Base-by-base conservation (phyloP, 257 asterid species). In the Solanum verrucosum region DNA sequence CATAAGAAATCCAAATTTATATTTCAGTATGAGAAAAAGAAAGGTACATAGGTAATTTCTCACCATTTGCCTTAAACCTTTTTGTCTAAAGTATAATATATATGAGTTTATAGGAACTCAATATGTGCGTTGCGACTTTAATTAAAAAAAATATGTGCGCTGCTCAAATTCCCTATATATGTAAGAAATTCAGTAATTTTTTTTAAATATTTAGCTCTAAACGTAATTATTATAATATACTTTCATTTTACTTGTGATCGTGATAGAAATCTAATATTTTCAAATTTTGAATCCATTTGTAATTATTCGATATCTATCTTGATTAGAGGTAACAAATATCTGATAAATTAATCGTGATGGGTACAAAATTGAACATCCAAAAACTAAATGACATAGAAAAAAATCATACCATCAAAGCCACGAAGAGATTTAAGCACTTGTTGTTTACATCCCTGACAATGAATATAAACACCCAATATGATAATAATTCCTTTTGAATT, bases 391-490 rank as follows among this genome's bases (percentile, higher is more conserved):
- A 25, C 16, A 35, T 3, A 31, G 23, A 29, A 83, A 31, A 20
- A 52, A n/a, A 40, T 5, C 13, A 67, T 72, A 93, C 95, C 96
- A 87, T 92, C 89, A 81, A 89, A 93, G 33, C 91, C 94, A 27
- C 91, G 86, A 21, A 94, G 92, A 38, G 81, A 52, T 79, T 87
- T 89, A 44, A 68, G 59, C 16, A 93, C 92, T 78, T 89, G 87
- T 73, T 90, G 84, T 74, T 67, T 92, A 83, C 95, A 94, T 15
- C 95, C 97, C 74, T 91, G 90, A 82, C 97, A 93, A n/a, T 92
- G 95, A 73, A 94, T 92, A 86, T 89, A 86, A 91, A 91, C 93
- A 15, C 94, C 93, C 90, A 94, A 86, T 25, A 94, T 59, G 27
- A 94, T 93, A 1, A 44, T 23, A 56, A 87, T 84, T 2, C 86